Evolutionary conservation across 345 rosid genomes (phyloP).

Genomic region (Ceriops zippeliana): DNA sequence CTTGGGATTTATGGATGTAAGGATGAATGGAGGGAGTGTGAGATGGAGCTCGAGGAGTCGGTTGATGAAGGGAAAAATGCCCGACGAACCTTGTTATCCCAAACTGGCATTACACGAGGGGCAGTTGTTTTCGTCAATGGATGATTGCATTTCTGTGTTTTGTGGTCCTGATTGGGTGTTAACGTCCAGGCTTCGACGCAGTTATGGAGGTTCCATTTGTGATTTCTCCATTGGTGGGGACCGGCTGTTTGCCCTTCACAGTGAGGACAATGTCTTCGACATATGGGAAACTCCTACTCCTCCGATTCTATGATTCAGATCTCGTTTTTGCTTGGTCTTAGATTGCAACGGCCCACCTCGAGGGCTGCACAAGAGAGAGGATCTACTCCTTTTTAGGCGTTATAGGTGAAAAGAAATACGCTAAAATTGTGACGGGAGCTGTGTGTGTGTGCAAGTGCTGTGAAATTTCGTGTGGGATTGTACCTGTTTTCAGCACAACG

Average conservation of each 20-base stretch:
- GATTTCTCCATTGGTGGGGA: constrained; percentile 92
- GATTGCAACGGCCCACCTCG: constrained; percentile 5
- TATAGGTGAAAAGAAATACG: constrained; percentile 12
- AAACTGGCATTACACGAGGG: constrained; percentile 79
- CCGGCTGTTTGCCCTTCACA: constrained; percentile 83
- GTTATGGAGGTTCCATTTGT: constrained; percentile 81
- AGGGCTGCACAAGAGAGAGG: constrained; percentile 4
- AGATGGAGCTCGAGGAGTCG: constrained; percentile 96
- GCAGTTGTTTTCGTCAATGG: constrained; percentile 92
- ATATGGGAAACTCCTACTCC: constrained; percentile 86
- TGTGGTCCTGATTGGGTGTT: constrained; percentile 85
- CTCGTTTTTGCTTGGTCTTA: constrained; percentile 11
- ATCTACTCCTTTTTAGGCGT: constrained; percentile 8
- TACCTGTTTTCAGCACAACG: constrained; percentile 4
- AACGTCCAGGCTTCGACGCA: constrained; percentile 70
- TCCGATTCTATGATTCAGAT: constrained; percentile 50
- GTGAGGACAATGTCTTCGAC: constrained; percentile 91
- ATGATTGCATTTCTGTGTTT: constrained; percentile 80
- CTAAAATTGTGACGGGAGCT: too few relatives aligned
- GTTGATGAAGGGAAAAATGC: constrained; percentile 78
- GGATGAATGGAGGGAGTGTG: constrained; percentile 59
- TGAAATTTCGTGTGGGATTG: constrained; percentile 13
- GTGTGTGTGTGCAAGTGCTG: not conserved
- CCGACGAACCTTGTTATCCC: constrained; percentile 89
- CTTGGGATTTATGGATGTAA: constrained; percentile 88